A percentile compares a stretch with the other conserved stretches of the same genome.
Conservation (phyloP, 1,139 yeast genomes). For the Arxiozyma telluris region DNA sequence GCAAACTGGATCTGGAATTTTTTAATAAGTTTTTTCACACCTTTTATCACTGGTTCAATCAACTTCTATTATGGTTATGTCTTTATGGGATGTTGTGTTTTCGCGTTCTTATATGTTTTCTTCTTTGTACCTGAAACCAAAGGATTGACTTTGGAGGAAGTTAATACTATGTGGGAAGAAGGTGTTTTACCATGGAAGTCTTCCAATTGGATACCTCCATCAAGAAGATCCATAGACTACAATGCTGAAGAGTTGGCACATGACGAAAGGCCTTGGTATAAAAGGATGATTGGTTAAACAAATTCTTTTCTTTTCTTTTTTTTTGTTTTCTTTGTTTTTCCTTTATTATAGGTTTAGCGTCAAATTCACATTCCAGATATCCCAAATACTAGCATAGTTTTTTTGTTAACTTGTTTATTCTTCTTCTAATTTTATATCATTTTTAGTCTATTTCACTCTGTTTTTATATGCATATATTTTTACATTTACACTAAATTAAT, state of each 20-base stretch:
- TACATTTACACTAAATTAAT: too few species aligned
- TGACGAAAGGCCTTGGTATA: conserved; percentile 6
- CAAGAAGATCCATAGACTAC: conserved; percentile 7
- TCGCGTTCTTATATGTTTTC: conserved; percentile 10
- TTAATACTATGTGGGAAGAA: conserved; percentile 13
- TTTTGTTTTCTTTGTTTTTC: background rate
- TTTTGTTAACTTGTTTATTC: background rate
- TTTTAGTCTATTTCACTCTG: background rate
- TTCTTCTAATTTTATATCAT: background rate
- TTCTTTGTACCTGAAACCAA: conserved; percentile 14
- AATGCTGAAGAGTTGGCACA: conserved; percentile 6
- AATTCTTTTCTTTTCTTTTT: too few species aligned
- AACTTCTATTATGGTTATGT: conserved; percentile 13
- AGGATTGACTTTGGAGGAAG: conserved; percentile 12
- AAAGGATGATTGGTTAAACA: conserved; percentile 2
- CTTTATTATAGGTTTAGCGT: background rate
- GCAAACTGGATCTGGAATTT: conserved; percentile 13
- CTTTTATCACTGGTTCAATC: conserved; percentile 13
- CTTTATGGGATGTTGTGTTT: conserved; percentile 11
- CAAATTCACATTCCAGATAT: too few species aligned
- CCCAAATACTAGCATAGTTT: background rate
- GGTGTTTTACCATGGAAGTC: conserved; percentile 13
- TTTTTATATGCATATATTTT: too few species aligned
- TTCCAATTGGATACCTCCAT: conserved; percentile 9
- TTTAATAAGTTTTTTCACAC: conserved; percentile 11